A percentile compares a stretch with the other conserved stretches of the same genome.
Evolutionary conservation across 2,329 filamentous ascomycete species (phyloP).

Genomic region (Cytospora schulzeri): DNA sequence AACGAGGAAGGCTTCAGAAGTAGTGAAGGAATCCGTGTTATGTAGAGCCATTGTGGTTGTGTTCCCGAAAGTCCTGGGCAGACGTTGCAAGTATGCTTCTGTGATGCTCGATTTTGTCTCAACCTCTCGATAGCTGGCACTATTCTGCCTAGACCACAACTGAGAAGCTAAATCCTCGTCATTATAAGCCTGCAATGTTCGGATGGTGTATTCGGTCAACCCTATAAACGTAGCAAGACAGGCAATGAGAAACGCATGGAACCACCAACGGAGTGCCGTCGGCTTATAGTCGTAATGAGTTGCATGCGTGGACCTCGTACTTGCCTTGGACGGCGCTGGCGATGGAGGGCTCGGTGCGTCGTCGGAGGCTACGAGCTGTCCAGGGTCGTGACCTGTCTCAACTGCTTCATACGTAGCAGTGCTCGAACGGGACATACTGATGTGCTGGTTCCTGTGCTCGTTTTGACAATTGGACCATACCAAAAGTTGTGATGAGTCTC

Average conservation of each 20-base stretch:
- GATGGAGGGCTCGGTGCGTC: not conserved
- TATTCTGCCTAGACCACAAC: not conserved
- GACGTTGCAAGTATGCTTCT: not conserved
- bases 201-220: slow-evolving; percentile 19
- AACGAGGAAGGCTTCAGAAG: too few relatives aligned
- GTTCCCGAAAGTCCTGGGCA: too few relatives aligned
- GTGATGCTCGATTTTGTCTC: not conserved
- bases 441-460: not conserved
- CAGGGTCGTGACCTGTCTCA: not conserved
- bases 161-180: not conserved
- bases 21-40: too few relatives aligned
- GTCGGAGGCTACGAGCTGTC: not conserved
- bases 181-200: not conserved
- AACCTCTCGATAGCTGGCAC: not conserved
- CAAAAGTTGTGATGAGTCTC: not conserved
- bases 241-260: slow-evolving; percentile 8
- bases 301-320: not conserved
- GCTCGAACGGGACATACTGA: too few relatives aligned
- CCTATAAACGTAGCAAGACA: slow-evolving; percentile 14
- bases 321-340: not conserved
- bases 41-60: too few relatives aligned
- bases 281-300: slow-evolving; percentile 17
- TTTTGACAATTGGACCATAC: not conserved
- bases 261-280: slow-evolving; percentile 23
- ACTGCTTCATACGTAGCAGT: not conserved